Conservation (phyloP, 2,329 filamentous ascomycete genomes). For the Pestalotiopsis sp. region DNA sequence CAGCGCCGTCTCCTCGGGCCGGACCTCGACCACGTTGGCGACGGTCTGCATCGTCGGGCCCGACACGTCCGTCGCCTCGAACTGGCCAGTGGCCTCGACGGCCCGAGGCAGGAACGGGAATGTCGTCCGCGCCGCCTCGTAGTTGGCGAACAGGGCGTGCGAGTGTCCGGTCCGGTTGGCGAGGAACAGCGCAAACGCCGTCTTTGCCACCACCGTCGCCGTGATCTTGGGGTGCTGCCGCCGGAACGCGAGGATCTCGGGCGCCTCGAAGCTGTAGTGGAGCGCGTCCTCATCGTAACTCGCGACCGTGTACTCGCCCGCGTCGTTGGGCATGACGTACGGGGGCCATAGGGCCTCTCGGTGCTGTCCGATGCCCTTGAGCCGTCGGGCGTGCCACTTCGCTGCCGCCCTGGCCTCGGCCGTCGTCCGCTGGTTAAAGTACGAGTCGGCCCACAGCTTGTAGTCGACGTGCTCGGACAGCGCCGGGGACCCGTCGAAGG, state of each 20-base stretch:
- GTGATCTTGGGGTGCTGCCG: slow-evolving; percentile 14
- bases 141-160: slow-evolving; percentile 22
- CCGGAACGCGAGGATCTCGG: slow-evolving; percentile 16
- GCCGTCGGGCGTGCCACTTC: slow-evolving; percentile 17
- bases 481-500: neutral
- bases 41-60: slow-evolving; percentile 21
- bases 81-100: slow-evolving; percentile 12
- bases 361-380: slow-evolving; percentile 1
- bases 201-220: slow-evolving; percentile 17
- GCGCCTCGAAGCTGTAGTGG: slow-evolving; percentile 16
- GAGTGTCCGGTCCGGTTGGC: slow-evolving; percentile 19
- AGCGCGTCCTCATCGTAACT: slow-evolving; percentile 14
- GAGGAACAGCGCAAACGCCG: slow-evolving; percentile 20
- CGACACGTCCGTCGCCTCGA: slow-evolving; percentile 20
- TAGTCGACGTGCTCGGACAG: slow-evolving; percentile 20
- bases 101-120: slow-evolving; percentile 19
- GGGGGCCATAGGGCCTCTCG: slow-evolving; percentile 9
- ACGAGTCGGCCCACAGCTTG: slow-evolving; percentile 22
- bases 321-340: slow-evolving; percentile 1
- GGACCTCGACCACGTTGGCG: slow-evolving; percentile 17
- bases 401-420: slow-evolving; percentile 16
- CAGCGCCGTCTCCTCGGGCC: slow-evolving; percentile 14
- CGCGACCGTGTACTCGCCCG: slow-evolving; percentile 10
- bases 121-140: slow-evolving; percentile 18
- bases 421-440: slow-evolving; percentile 17